Evolutionary conservation across 1,284 basidiomycete species (phyloP), one percentile per base, ranked within the genome.

Genomic region (Fomitopsis palustris): DNA sequence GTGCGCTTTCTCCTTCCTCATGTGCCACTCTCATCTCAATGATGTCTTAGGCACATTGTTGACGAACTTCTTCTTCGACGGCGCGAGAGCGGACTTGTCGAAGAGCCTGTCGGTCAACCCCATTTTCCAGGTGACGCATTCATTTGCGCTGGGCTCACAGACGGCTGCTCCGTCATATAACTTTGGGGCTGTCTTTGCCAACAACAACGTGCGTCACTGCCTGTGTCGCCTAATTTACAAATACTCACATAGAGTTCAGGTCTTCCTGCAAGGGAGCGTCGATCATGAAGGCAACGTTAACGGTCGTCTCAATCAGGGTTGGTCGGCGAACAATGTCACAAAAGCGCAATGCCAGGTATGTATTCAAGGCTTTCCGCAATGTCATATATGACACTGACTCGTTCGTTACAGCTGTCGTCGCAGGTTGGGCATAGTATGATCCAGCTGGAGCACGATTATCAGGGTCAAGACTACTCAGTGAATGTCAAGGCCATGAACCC

Each of bases 51-150:
- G 86, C 62, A 96, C 95, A 19, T 94, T 95, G 73, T 78, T 98
- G 62, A 91, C 88, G 62, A 98, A 98, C 81, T 96, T 91, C 77
- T 87, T 96, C 72, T 99, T 98, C 75, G 97, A 99, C 80, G 97
- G 97, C 64, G 96, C 84, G 43, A 85, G 96, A 68, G 97, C 97
- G 54, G 97, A 99, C 79, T 81, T 99, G 67, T 92, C 94, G 61
- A 99, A 99, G 80, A 90, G 86, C 65, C 81, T 99, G 66, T 97
- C 94, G 58, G 84, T 92, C 74, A 95, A 88, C 76, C 97, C 97
- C 33, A 88, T 93, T 58, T 99, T 99, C 86, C 96, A 98, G 81
- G 92, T 98, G 70, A 96, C 95, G 61, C 97, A 99, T 75, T 93
- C 95, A 42, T 98, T 99, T 78, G 82, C 89, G 58, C 77, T 96